phyloP scores from a whole-genome alignment of 2,329 filamentous ascomycete genomes.

The Xylaria sp. region DNA sequence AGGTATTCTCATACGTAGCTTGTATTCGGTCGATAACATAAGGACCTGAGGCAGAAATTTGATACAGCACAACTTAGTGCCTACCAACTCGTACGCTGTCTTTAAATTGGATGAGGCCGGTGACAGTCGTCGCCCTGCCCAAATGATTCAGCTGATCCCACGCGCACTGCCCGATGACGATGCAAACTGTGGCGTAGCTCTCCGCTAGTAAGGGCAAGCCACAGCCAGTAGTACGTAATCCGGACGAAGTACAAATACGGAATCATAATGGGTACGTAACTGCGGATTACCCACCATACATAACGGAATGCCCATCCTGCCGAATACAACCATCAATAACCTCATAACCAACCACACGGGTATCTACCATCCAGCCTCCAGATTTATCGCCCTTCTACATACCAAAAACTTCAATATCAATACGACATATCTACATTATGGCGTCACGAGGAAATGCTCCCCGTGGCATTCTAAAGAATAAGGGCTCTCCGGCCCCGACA shows the following conservation, averaged over 20 bases:
- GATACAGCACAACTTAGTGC: no score
- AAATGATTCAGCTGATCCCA: neutral
- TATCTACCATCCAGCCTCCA: no score
- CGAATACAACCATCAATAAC: no score
- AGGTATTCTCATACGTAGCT: no score
- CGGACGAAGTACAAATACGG: neutral
- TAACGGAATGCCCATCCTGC: no score
- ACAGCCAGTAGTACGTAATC: neutral
- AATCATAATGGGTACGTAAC: no score
- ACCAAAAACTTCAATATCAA: neutral
- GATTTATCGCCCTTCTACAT: neutral
- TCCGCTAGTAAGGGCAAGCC: neutral
- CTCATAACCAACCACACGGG: no score
- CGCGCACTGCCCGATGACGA: neutral
- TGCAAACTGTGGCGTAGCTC: slow-evolving; percentile 10
- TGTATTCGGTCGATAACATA: no score
- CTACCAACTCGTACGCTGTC: no score
- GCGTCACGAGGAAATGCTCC: slow-evolving; percentile 27
- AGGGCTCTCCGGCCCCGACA: slow-evolving; percentile 37
- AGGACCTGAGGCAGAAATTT: no score
- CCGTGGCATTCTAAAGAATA: slow-evolving; percentile 60
- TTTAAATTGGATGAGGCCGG: no score
- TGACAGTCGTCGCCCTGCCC: neutral
- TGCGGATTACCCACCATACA: no score
- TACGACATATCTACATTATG: slow-evolving; percentile 8